Base-by-base conservation (phyloP, 1,284 basidiomycete genomes). In the Xerocomus nothofagi region DNA sequence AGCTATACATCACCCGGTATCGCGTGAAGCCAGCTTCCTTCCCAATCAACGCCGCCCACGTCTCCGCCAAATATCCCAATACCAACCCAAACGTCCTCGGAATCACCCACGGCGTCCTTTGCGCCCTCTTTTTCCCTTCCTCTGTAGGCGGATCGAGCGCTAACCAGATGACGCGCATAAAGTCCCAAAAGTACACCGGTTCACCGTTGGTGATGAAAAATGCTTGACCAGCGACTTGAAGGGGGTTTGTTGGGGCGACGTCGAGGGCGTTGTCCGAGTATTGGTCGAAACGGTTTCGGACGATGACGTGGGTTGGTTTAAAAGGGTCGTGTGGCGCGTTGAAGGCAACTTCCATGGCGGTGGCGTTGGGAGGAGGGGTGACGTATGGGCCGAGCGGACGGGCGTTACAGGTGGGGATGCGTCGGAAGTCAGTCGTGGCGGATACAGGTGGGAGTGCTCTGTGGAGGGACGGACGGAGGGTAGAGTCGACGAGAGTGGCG, bases 201-300 rank as follows among this genome's bases (percentile, higher is more conserved):
- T 98, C 95, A 56, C 95, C 94, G 66, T 98, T 98, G 53, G 95
- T 97, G 72, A 99, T 93, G 76, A 96, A 97, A 76, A 97, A 99
- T 1, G 79, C 91, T 68, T 98, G 90, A 0, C 97, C 97, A 3
- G 93, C 94, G 31, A 98, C 90, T 55, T 84, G 77, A 14, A 93
- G 75, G 6, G 81, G 80, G 43, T 76, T 74, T 4, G 67, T 62
- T 49, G 80, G 78, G 14, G 76, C 68, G 32, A 77, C 72, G 26
- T 71, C 78, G 54, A 87, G 70, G 12, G 76, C 75, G 23, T 69
- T 63, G 15, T 83, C 79, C 1, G 84, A 79, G 44, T 89, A 73
- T 40, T 81, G 81, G 68, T 93, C 87, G 62, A 88, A 91, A 20
- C 86, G 84, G 46, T 81, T 86, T 20, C 93, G 84, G 32, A 86